Conservation (phyloP, 441 rosid genomes). For the Pelargonium cotyledonis region DNA sequence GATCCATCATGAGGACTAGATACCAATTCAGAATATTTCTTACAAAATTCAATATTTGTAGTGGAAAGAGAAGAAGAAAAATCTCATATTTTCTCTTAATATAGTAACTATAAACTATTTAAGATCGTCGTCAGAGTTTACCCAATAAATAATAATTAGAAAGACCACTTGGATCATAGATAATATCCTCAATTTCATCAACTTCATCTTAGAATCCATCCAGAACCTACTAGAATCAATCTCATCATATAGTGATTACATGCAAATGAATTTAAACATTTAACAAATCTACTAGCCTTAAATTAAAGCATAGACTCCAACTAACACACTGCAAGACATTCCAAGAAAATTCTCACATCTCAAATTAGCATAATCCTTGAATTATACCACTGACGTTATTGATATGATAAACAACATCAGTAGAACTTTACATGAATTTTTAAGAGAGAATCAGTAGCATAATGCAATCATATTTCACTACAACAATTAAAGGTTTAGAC, state of each 20-base stretch:
- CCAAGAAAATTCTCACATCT: neutral
- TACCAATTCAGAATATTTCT: slow-evolving; percentile 39
- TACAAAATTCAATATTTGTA: slow-evolving; percentile 58
- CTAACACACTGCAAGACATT: neutral
- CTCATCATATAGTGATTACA: slow-evolving; percentile 14
- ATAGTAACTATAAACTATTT: slow-evolving; percentile 6
- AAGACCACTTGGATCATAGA: slow-evolving; percentile 44
- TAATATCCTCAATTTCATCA: slow-evolving; percentile 61
- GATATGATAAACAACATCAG: neutral
- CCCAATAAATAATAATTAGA: slow-evolving; percentile 53
- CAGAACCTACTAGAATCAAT: slow-evolving; percentile 49
- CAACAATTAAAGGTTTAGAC: no score
- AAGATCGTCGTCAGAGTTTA: slow-evolving; percentile 23
- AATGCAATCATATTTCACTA: neutral
- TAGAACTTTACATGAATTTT: neutral
- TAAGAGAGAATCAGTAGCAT: slow-evolving; percentile 1
- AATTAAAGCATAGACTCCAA: neutral
- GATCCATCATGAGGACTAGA: slow-evolving; percentile 29
- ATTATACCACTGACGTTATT: neutral
- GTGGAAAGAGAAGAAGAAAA: slow-evolving; percentile 1
- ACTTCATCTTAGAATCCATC: slow-evolving; percentile 72
- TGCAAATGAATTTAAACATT: slow-evolving; percentile 1
- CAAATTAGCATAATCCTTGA: neutral
- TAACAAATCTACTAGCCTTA: slow-evolving; percentile 2
- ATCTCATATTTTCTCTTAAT: neutral